These are phyloP conservation scores for Rhodomyrtus tomentosa DNA, from an alignment of 345 rosid genomes.

Conservation along the genomic window DNA sequence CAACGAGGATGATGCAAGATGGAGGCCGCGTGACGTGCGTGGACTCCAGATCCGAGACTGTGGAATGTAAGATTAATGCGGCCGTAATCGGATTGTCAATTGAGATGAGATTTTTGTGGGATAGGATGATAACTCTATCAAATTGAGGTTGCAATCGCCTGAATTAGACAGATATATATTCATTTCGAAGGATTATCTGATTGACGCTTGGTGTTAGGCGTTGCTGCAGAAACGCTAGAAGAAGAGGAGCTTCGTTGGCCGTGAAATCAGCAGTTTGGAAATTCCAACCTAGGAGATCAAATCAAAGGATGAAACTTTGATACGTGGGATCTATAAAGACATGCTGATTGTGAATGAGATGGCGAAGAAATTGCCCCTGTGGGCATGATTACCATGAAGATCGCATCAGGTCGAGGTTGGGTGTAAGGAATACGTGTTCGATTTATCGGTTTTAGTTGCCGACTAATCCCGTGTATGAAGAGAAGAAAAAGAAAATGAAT, in stretches of 20 bases:
- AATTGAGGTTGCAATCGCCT: too few species aligned
- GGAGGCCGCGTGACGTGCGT: constrained; percentile 27
- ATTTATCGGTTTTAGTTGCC: constrained; percentile 38
- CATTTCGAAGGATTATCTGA: too few species aligned
- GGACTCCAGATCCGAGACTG: constrained; percentile 31
- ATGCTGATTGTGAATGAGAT: constrained; percentile 21
- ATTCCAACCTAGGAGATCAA: constrained; percentile 3
- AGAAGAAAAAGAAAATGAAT: constrained; percentile 32
- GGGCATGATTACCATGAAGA: constrained; percentile 28
- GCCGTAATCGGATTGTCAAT: constrained; percentile 47
- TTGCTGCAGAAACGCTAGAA: constrained; percentile 11
- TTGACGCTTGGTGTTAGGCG: too few species aligned
- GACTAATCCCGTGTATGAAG: constrained; percentile 31
- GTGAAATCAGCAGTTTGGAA: too few species aligned
- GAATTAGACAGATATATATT: too few species aligned
- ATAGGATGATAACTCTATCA: too few species aligned
- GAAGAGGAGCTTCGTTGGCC: too few species aligned
- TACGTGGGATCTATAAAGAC: constrained; percentile 38
- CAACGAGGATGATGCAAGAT: constrained; percentile 24
- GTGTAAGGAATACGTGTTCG: constrained; percentile 32
- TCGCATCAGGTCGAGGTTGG: constrained; percentile 40
- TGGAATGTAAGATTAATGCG: constrained; percentile 27
- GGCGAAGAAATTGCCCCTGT: constrained; percentile 33
- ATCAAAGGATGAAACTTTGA: constrained; percentile 9
- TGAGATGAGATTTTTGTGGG: constrained; percentile 56